Conservation (phyloP, 176 grass and related monocot genomes). For the Oryza glumipatula region DNA sequence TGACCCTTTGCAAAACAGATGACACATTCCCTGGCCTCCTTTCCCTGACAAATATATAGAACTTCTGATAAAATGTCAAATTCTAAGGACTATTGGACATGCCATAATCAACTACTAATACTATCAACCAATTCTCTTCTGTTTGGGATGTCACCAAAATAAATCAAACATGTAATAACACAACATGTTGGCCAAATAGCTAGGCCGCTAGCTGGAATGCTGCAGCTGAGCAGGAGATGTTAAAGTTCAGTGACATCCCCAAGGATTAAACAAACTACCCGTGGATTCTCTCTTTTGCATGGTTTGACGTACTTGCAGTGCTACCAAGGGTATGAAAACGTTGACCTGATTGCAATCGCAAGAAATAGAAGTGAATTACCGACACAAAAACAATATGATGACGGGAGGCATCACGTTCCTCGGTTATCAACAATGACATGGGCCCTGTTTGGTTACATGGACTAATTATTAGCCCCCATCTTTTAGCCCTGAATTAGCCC, state of each 20-base stretch:
- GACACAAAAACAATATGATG: not conserved
- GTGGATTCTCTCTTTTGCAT: not conserved
- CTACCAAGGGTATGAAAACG: not conserved
- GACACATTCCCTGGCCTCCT: not conserved
- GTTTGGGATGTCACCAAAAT: not conserved
- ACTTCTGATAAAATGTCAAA: not conserved
- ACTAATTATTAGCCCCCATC: too few species aligned
- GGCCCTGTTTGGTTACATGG: too few species aligned
- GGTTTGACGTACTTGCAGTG: not conserved
- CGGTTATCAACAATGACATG: not conserved
- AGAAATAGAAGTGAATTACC: not conserved
- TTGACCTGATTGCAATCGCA: not conserved
- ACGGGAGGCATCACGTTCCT: not conserved
- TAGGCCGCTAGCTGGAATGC: too few species aligned
- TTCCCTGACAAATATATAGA: not conserved
- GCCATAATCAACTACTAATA: not conserved
- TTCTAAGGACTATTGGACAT: not conserved
- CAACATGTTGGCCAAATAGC: not conserved
- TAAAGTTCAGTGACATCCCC: not conserved
- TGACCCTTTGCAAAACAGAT: not conserved
- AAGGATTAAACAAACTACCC: not conserved
- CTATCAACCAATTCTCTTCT: not conserved
- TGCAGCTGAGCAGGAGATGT: not conserved
- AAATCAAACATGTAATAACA: not conserved
- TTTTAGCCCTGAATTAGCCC: too few species aligned